phyloP scores from a whole-genome alignment of 768 basidiomycete genomes.

The Mycena latifolia region DNA sequence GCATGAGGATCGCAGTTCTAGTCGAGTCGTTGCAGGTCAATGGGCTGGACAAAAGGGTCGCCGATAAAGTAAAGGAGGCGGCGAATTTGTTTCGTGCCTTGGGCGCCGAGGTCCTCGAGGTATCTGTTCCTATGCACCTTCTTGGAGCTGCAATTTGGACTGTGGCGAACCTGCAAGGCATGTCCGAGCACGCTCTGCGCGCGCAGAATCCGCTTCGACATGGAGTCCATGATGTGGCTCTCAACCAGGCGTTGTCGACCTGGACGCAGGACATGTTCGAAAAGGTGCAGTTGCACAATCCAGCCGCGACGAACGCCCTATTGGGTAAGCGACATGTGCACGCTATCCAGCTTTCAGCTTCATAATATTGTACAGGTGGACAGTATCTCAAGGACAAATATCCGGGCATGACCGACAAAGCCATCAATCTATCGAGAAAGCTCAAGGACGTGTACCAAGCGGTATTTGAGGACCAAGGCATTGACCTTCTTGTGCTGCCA shows the following conservation, averaged over 20 bases:
- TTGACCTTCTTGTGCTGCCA: conserved; percentile 50
- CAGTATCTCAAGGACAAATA: conserved; percentile 25
- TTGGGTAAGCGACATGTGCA: conserved; percentile 13
- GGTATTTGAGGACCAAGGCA: conserved; percentile 42
- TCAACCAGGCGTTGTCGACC: conserved; percentile 45
- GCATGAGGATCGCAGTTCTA: conserved; percentile 55
- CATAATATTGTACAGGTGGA: background rate
- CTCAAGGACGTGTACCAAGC: conserved; percentile 49
- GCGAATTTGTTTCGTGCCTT: conserved; percentile 49
- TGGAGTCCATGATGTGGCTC: conserved; percentile 49
- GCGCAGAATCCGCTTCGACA: conserved; percentile 39
- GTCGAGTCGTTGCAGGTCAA: conserved; percentile 51
- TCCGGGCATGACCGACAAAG: conserved; percentile 44
- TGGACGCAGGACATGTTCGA: conserved; percentile 55
- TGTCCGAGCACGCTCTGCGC: conserved; percentile 34
- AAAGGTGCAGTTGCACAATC: conserved; percentile 41
- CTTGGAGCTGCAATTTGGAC: conserved; percentile 32
- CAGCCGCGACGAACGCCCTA: conserved; percentile 21
- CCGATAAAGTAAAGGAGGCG: conserved; percentile 47
- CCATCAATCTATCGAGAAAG: conserved; percentile 52
- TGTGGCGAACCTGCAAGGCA: conserved; percentile 27
- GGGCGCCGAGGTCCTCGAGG: conserved; percentile 54
- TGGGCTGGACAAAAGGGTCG: conserved; percentile 50
- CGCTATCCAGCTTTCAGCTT: no score
- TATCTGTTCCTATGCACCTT: conserved; percentile 53